Evolutionary conservation across 768 basidiomycete genomes (phyloP).

Genomic region (Suillus spraguei): DNA sequence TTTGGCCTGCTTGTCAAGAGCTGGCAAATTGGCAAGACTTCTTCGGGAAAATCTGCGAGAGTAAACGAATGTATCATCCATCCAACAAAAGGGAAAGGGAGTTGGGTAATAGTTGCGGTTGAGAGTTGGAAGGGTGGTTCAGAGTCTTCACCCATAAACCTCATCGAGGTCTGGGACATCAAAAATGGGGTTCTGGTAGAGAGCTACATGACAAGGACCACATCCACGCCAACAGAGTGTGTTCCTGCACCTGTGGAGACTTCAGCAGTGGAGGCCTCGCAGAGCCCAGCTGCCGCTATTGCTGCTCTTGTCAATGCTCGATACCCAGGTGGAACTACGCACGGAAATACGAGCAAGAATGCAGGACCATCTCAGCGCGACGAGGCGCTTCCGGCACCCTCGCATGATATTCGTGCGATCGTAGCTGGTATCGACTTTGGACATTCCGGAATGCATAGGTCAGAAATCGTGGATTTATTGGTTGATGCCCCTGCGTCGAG

Average conservation of each 20-base stretch:
- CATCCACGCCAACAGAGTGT: constrained; percentile 46
- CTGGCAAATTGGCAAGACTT: constrained; percentile 74
- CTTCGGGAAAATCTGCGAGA: constrained; percentile 52
- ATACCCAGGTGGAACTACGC: constrained; percentile 42
- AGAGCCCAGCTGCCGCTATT: constrained; percentile 71
- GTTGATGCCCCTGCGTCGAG: constrained; percentile 41
- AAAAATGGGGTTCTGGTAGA: constrained; percentile 82
- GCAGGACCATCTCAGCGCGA: constrained; percentile 34
- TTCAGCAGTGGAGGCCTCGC: constrained; percentile 56
- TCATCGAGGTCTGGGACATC: constrained; percentile 93
- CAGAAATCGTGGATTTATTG: constrained; percentile 49
- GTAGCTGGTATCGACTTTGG: constrained; percentile 79
- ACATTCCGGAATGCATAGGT: constrained; percentile 53
- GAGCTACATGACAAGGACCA: constrained; percentile 64
- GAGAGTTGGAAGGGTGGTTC: constrained; percentile 48
- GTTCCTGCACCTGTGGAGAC: constrained; percentile 56
- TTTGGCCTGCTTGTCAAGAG: constrained; percentile 88
- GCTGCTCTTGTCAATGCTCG: constrained; percentile 77
- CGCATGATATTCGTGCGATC: constrained; percentile 70
- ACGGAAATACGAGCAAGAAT: constrained; percentile 26
- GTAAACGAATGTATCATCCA: constrained; percentile 81
- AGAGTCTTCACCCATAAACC: constrained; percentile 44
- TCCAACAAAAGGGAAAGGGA: constrained; percentile 83
- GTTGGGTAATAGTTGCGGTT: constrained; percentile 87
- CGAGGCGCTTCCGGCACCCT: constrained; percentile 46